phyloP scores from a whole-genome alignment of 108 stramenopile species.

The Skeletonema costatum region DNA sequence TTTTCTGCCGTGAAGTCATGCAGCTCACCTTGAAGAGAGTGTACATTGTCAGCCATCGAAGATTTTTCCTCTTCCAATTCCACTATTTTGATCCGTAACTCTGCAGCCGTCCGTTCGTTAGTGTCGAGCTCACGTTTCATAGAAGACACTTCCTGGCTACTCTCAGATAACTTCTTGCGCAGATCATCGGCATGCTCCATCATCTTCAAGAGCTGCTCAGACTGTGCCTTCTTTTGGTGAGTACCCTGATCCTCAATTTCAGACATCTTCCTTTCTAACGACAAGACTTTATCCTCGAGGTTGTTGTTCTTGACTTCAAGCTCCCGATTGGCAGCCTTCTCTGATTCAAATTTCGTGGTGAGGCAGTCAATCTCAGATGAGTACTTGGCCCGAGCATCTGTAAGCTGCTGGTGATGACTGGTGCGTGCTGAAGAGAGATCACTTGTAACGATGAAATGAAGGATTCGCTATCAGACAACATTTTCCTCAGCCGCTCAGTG shows the following conservation, averaged over 20 bases:
- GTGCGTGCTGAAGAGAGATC: constrained; percentile 32
- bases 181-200: constrained; percentile 34
- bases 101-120: constrained; percentile 1
- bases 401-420: constrained; percentile 28
- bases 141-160: constrained; percentile 1
- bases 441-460: constrained; percentile 38
- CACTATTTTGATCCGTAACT: constrained; percentile 10
- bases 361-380: constrained; percentile 21
- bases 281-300: constrained; percentile 22
- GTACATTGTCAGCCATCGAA: constrained; percentile 9
- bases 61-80: constrained; percentile 17
- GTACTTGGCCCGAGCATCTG: constrained; percentile 24
- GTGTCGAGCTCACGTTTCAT: constrained; percentile 22
- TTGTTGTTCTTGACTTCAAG: constrained; percentile 21
- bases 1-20: constrained; percentile 3
- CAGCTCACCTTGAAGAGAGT: constrained; percentile 9
- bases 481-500: constrained; percentile 33
- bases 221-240: constrained; percentile 23
- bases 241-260: constrained; percentile 20
- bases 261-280: constrained; percentile 9
- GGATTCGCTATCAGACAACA: constrained; percentile 28
- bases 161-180: constrained; percentile 11
- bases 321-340: constrained; percentile 13
- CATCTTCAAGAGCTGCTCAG: constrained; percentile 28
- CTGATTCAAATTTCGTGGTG: constrained; percentile 11